These are phyloP conservation scores for Ceriops zippeliana DNA, from an alignment of 345 rosid species.

Conservation along the genomic window DNA sequence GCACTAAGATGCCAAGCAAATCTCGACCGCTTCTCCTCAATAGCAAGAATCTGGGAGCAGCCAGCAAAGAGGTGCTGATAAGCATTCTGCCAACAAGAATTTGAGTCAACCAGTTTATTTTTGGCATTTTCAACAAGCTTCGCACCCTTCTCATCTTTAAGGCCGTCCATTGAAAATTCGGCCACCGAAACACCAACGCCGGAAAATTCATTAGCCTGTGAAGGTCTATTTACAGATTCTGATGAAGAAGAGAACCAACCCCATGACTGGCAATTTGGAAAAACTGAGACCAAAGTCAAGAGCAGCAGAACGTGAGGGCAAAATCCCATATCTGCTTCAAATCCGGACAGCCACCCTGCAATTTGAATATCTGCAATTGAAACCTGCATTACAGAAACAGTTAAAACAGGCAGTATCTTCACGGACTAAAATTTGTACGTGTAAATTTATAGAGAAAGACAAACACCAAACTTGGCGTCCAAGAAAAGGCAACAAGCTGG, in stretches of 20 bases:
- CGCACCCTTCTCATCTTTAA: constrained; percentile 42
- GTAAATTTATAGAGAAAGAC: neutral
- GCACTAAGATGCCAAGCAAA: constrained; percentile 84
- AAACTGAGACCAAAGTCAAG: constrained; percentile 27
- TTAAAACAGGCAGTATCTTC: neutral
- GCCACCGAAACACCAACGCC: constrained; percentile 29
- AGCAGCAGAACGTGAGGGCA: constrained; percentile 18
- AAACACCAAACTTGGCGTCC: constrained; percentile 5
- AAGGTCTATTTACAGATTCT: constrained; percentile 3
- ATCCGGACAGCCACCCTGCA: neutral
- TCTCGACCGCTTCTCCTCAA: constrained; percentile 64
- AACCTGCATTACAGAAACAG: neutral
- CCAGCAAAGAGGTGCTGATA: constrained; percentile 56
- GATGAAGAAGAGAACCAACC: constrained; percentile 49
- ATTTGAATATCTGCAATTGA: neutral
- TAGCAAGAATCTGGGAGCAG: constrained; percentile 56
- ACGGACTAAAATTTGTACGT: neutral
- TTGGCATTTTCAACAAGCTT: constrained; percentile 46
- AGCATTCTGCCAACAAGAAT: constrained; percentile 72
- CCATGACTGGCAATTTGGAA: constrained; percentile 43
- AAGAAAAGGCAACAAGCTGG: neutral
- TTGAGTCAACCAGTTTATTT: constrained; percentile 42
- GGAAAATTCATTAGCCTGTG: constrained; percentile 2
- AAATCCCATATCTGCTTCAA: constrained; percentile 3
- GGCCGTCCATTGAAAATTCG: constrained; percentile 59